phyloP scores from a whole-genome alignment of 106 monocot genomes.

The Dendrobium huoshanense region DNA sequence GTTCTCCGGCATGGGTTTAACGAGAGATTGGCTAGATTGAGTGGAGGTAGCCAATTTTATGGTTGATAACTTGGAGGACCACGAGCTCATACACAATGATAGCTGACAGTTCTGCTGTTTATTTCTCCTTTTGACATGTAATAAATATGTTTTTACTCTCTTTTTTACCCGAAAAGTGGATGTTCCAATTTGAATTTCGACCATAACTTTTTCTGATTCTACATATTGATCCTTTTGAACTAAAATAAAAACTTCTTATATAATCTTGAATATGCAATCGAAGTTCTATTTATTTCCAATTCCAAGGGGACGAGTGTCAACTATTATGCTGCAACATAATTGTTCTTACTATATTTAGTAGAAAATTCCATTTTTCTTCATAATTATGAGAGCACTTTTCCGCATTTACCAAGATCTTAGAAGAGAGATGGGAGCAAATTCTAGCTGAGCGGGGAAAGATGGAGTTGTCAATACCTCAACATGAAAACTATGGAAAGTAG shows the following conservation, averaged over 20 bases:
- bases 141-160: no score
- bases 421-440: not conserved
- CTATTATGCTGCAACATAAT: not conserved
- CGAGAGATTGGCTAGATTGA: no score
- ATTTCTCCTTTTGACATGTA: no score
- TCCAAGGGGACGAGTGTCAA: not conserved
- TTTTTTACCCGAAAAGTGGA: not conserved
- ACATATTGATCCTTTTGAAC: not conserved
- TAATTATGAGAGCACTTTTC: not conserved
- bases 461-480: not conserved
- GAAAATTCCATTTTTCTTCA: not conserved
- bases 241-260: not conserved
- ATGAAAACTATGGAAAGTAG: not conserved
- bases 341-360: not conserved
- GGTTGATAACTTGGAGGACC: no score
- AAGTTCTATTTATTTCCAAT: not conserved
- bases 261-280: not conserved
- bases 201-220: not conserved
- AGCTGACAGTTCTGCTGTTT: no score
- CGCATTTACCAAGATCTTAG: not conserved
- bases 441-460: not conserved
- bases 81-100: no score
- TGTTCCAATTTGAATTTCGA: not conserved
- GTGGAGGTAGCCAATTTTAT: no score
- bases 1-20: no score